Percentiles rank a stretch among this genome's conserved stretches.
Evolutionary conservation across 345 rosid species (phyloP).

Genomic region (Cardamine chenopodiifolia): DNA sequence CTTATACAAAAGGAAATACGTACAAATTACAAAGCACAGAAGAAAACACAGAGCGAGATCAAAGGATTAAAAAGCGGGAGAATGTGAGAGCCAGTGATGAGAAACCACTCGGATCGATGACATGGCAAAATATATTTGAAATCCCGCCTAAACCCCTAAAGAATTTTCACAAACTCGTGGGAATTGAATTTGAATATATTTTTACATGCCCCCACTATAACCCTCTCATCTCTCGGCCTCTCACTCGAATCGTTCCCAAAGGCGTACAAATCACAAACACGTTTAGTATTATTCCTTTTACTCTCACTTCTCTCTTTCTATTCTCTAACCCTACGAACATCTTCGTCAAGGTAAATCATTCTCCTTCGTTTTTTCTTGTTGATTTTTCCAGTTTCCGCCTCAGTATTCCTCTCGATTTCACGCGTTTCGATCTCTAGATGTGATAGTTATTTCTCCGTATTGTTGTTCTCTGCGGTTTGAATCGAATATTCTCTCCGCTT

Average conservation of each 20-base stretch:
- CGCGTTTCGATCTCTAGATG: not conserved
- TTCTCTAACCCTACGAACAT: conserved; percentile 22
- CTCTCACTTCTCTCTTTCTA: conserved; percentile 1
- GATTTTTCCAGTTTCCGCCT: conserved; percentile 14
- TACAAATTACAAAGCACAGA: conserved; percentile 45
- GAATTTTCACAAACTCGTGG: conserved; percentile 53
- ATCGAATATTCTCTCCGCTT: conserved; percentile 3
- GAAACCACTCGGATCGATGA: conserved; percentile 60
- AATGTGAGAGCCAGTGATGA: conserved; percentile 38
- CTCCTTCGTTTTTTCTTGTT: conserved; percentile 24
- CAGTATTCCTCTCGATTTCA: not conserved
- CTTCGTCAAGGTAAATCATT: conserved; percentile 14
- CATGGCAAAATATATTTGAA: conserved; percentile 61
- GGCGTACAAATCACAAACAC: conserved; percentile 37
- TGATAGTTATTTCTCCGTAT: not conserved
- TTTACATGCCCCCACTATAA: conserved; percentile 31
- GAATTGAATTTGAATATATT: conserved; percentile 65
- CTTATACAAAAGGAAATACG: not conserved
- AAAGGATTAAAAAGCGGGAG: conserved; percentile 39
- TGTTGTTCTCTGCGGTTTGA: not conserved
- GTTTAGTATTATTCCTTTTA: not conserved
- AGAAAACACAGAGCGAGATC: conserved; percentile 48
- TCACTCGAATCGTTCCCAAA: conserved; percentile 34
- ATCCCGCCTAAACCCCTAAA: conserved; percentile 86
- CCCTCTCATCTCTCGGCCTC: conserved; percentile 29